Evolutionary conservation across 1,284 basidiomycete genomes (phyloP).

Genomic region (Trametes polyzona): DNA sequence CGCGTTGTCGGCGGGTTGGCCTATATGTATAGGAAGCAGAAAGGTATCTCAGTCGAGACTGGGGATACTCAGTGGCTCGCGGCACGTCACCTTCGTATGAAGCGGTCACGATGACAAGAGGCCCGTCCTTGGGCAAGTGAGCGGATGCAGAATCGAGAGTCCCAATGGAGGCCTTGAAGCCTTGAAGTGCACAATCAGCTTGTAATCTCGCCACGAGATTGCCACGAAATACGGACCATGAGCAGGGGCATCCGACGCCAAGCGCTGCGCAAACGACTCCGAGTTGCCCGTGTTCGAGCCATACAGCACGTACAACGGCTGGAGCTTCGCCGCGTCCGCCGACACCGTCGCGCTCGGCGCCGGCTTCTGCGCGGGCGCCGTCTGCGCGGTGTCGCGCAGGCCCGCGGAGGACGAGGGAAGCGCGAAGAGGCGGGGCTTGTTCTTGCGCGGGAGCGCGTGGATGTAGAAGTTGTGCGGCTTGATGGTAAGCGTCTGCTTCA

Average conservation of each 20-base stretch:
- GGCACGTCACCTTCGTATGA: slow-evolving; percentile 55
- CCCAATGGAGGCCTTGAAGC: slow-evolving; percentile 45
- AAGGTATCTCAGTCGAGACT: too few species aligned
- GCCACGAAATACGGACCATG: slow-evolving; percentile 37
- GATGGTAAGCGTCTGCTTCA: slow-evolving; percentile 52
- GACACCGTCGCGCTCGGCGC: background rate
- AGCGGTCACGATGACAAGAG: slow-evolving; percentile 52
- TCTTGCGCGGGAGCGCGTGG: slow-evolving; percentile 41
- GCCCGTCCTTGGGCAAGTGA: slow-evolving; percentile 48
- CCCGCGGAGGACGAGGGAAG: slow-evolving; percentile 3
- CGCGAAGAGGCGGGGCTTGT: slow-evolving; percentile 21
- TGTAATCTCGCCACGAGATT: background rate
- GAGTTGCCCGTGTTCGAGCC: slow-evolving; percentile 56
- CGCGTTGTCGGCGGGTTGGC: slow-evolving; percentile 53
- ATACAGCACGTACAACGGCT: slow-evolving; percentile 46
- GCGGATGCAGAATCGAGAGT: slow-evolving; percentile 47
- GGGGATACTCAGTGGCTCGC: background rate
- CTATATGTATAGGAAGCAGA: slow-evolving; percentile 13
- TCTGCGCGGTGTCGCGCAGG: background rate
- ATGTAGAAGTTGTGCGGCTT: slow-evolving; percentile 51
- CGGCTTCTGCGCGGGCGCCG: background rate
- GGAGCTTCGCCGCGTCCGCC: slow-evolving; percentile 6
- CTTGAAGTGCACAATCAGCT: slow-evolving; percentile 23
- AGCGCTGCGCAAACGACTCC: slow-evolving; percentile 51
- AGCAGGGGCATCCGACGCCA: slow-evolving; percentile 43